Base-by-base conservation (phyloP, 2,329 filamentous ascomycete species). In the Diaporthe destruens region DNA sequence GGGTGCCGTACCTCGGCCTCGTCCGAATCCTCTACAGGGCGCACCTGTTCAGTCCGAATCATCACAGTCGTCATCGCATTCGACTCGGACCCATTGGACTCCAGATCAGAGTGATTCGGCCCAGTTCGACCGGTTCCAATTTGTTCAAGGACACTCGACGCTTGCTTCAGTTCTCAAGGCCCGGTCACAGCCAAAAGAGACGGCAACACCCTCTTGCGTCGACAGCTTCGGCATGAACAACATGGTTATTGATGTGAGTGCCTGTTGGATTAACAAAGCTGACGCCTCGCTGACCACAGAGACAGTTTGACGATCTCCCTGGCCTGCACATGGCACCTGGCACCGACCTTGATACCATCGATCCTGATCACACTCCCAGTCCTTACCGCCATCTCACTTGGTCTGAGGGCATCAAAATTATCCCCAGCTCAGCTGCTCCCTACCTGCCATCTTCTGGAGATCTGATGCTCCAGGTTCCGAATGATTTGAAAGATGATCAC, bases 351-450 rank as follows among this genome's bases (percentile, higher is more conserved):
- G 7, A 66, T 12, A 61, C 39, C 2, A 44, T 74, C 14, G 63
- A 66, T 16, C 56, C 74, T 11, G 69, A 75, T 44, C 57, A 63
- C 2, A 73, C 75, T n/a, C 67, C 73, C 69, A 77, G 70, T 20
- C 75, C 77, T 2, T 78, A 79, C 72, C 77, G 76, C 32, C 78
- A 75, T 25, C 80, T 84, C 61, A 77, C 77, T 51, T 84, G 82
- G 72, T 82, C 81, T 7, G 71, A 77, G 32, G 81, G 81, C 7
- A 83, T 83, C 72, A 72, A 72, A 6, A 79, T 81, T 7, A 76
- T 78, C 11, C 77, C 79, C 14, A 20, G 69, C n/a, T 76, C 81
- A 42, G 77, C 78, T 68, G 77, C 75, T 3, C 78, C 77, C 25
- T 81, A 79, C 59, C 68, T 77, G 12, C 77, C 80, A 29, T 75